Percentiles rank a stretch among this genome's conserved stretches.
phyloP scores from a whole-genome alignment of 2,329 filamentous ascomycete genomes.

The Colletotrichum sp. region DNA sequence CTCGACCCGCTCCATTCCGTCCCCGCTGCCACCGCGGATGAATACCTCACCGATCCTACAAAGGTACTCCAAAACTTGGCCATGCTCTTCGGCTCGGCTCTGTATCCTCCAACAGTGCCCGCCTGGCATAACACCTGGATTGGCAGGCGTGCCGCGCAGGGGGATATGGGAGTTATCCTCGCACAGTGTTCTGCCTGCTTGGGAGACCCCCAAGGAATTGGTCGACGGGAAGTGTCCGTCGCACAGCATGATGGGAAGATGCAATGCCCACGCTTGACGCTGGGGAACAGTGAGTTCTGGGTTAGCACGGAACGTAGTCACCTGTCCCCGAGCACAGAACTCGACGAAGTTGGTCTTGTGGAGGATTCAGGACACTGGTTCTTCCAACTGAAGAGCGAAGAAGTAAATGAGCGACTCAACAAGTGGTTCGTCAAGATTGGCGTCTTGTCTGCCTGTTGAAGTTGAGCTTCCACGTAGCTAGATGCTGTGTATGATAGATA shows the following conservation, averaged over 20 bases:
- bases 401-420: not conserved
- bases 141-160: not conserved
- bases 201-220: not conserved
- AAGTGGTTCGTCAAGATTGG: not conserved
- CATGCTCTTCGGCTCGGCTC: not conserved
- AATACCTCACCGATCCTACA: not conserved
- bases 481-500: not conserved
- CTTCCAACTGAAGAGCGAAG: not conserved
- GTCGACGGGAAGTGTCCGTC: not conserved
- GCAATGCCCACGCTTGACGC: not conserved
- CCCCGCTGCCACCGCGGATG: not conserved
- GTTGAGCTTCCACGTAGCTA: not conserved
- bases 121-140: slow-evolving; percentile 7
- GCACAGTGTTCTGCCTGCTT: not conserved
- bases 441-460: not conserved
- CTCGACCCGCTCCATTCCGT: slow-evolving; percentile 1
- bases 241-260: not conserved
- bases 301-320: not conserved
- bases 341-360: not conserved
- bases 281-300: not conserved
- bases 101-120: not conserved
- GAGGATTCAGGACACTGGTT: not conserved
- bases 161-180: not conserved
- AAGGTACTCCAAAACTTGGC: not conserved
- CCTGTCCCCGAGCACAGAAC: not conserved